These are phyloP conservation scores for Hypoxylon trugodes DNA, from an alignment of 495 filamentous ascomycete genomes.

Conservation along the genomic window DNA sequence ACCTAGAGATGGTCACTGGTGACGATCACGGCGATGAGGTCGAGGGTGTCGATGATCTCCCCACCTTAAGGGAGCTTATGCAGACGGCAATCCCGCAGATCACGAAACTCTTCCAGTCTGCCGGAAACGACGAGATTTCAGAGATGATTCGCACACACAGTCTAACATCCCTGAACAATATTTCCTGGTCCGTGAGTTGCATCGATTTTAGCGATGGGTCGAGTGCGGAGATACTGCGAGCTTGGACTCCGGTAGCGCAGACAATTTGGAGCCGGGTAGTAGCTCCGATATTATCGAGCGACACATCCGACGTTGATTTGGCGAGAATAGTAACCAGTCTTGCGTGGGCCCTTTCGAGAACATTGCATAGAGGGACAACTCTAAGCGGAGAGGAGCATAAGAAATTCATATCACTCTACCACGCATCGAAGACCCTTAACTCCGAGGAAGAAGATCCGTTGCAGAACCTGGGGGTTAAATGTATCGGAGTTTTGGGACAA, in stretches of 20 bases:
- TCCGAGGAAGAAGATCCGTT: slow-evolving; percentile 54
- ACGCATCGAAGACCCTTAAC: slow-evolving; percentile 54
- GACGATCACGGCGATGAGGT: slow-evolving; percentile 51
- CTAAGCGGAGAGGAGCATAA: slow-evolving; percentile 57
- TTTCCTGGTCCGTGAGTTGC: slow-evolving; percentile 65
- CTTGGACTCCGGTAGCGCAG: slow-evolving; percentile 60
- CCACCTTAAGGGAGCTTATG: slow-evolving; percentile 58
- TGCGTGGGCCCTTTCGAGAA: slow-evolving; percentile 68
- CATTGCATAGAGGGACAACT: slow-evolving; percentile 56
- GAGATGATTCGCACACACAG: slow-evolving; percentile 55
- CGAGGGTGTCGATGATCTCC: slow-evolving; percentile 50
- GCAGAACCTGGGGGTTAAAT: slow-evolving; percentile 64
- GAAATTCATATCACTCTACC: slow-evolving; percentile 68
- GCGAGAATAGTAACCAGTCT: slow-evolving; percentile 65
- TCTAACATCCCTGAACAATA: slow-evolving; percentile 65
- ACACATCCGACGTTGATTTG: slow-evolving; percentile 66
- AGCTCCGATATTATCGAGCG: slow-evolving; percentile 59
- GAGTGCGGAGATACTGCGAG: slow-evolving; percentile 50
- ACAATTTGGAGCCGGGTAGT: slow-evolving; percentile 62
- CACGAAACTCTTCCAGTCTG: slow-evolving; percentile 48
- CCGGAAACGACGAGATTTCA: slow-evolving; percentile 31
- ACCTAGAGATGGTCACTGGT: slow-evolving; percentile 66
- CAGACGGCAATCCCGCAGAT: slow-evolving; percentile 59
- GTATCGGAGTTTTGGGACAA: slow-evolving; percentile 67
- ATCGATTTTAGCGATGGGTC: slow-evolving; percentile 55